A percentile compares a stretch with the other conserved stretches of the same genome.
These are phyloP conservation scores for Paulownia fortunei DNA, from an alignment of 257 asterid species.

Conservation along the genomic window DNA sequence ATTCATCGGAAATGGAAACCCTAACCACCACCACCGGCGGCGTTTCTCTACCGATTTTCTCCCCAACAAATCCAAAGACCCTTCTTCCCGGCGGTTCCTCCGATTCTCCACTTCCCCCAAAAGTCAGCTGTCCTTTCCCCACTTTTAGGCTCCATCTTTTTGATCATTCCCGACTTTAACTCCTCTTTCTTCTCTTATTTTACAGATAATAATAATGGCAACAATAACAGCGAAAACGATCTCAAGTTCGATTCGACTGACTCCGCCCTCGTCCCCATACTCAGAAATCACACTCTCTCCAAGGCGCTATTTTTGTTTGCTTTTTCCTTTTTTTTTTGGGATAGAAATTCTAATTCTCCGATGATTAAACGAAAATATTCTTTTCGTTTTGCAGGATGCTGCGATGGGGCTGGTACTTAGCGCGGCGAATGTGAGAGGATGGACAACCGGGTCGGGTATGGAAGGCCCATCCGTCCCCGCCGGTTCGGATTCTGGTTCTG, in stretches of 20 bases:
- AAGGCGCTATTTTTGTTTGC: conserved; percentile 29
- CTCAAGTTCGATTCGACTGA: conserved; percentile 44
- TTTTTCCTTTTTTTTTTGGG: background rate
- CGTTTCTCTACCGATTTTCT: conserved; percentile 54
- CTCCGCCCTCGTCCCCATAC: conserved; percentile 46
- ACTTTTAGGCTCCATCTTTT: background rate
- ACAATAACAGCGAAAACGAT: conserved; percentile 42
- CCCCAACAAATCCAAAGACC: conserved; percentile 47
- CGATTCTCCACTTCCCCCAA: conserved; percentile 59
- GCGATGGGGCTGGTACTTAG: conserved; percentile 76
- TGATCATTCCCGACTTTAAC: background rate
- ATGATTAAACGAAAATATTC: background rate
- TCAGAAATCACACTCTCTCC: conserved; percentile 49
- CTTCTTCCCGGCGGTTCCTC: conserved; percentile 43
- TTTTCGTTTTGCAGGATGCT: conserved; percentile 49
- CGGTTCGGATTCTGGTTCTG: conserved; percentile 50
- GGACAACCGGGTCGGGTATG: conserved; percentile 84
- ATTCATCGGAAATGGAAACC: conserved; percentile 58
- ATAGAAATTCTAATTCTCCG: background rate
- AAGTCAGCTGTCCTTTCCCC: conserved; percentile 32
- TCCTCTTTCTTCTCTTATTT: background rate
- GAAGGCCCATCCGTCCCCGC: conserved; percentile 67
- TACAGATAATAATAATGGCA: conserved; percentile 44
- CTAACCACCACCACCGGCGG: conserved; percentile 47
- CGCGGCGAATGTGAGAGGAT: conserved; percentile 72